Conservation (phyloP, 2,329 filamentous ascomycete species). For the Aspergillus sp. region DNA sequence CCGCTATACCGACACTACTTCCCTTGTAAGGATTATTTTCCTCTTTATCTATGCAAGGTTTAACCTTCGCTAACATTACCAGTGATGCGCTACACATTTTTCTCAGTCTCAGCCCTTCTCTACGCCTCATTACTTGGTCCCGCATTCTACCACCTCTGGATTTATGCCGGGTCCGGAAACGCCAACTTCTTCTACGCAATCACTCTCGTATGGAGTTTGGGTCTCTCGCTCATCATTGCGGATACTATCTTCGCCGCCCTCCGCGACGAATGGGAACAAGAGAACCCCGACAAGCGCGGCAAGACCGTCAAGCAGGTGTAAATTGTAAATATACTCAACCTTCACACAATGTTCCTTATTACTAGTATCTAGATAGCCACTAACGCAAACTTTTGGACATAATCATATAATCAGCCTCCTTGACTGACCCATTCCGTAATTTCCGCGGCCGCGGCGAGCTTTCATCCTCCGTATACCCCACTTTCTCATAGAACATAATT, state of each 20-base stretch:
- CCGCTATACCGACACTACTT: slow-evolving; percentile 91
- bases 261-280: slow-evolving; percentile 90
- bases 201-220: slow-evolving; percentile 96
- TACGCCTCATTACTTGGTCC: slow-evolving; percentile 90
- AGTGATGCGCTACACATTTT: slow-evolving; percentile 93
- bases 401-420: slow-evolving; percentile 58
- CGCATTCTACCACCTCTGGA: slow-evolving; percentile 96
- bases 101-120: slow-evolving; percentile 78
- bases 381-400: slow-evolving; percentile 51
- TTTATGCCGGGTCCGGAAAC: slow-evolving; percentile 96
- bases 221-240: slow-evolving; percentile 81
- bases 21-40: slow-evolving; percentile 61
- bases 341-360: background rate
- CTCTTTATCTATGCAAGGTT: background rate
- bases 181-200: slow-evolving; percentile 99
- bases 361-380: background rate
- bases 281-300: slow-evolving; percentile 85
- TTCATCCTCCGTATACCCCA: slow-evolving; percentile 58
- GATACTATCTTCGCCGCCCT: slow-evolving; percentile 88
- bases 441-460: slow-evolving; percentile 56
- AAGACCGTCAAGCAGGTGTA: slow-evolving; percentile 87
- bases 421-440: slow-evolving; percentile 55
- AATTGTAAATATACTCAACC: slow-evolving; percentile 56
- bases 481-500: slow-evolving; percentile 53
- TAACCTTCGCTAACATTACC: slow-evolving; percentile 32